Base-by-base conservation (phyloP, 768 basidiomycete genomes). In the Cyclocybe cylindracea region DNA sequence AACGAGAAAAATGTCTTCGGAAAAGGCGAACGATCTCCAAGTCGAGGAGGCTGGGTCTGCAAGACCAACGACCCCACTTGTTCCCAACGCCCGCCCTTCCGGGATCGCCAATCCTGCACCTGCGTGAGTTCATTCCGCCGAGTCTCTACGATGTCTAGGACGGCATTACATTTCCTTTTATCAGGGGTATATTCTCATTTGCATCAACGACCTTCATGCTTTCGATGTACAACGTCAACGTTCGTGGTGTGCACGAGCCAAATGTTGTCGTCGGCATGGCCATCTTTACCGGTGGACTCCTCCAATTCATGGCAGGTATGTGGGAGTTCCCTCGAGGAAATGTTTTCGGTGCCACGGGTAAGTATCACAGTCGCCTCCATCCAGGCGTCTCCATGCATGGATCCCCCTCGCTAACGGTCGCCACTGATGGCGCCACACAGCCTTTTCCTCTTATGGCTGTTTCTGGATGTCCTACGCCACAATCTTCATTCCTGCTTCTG, bases 391-490 rank as follows among this genome's bases (percentile, higher is more conserved):
- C 18, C 18, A 29, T 9, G 36, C 38, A 33, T 18, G 14, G 10
- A 16, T 45, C n/a, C 16, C 31, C 8, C 2, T 32, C 34, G 13
- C 9, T 29, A 14, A 2, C 19, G 13, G 34, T 5, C 7, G 5
- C 10, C 1, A 8, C 39, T 38, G 29, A 41, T 16, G 10, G 39
- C 32, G 46, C 18, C 37, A 36, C 13, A 24, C 55, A 87, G 89
- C 83, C 0, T 89, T 91, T 70, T 72, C 85, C 1, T 83, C 82
- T 3, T 91, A 85, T 51, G 89, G 89, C 31, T 80, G 79, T 0
- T 91, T 91, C 73, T 91, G 89, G 89, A 73, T 91, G 75, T 89
- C 89, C 2, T 90, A 82, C 48, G 87, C 80, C 5, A 74, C 79
- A 0, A 82, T 91, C 50, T 74, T 84, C 63, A 80, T 88, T 40